Conservation (phyloP, 2,329 filamentous ascomycete species). For the Colletotrichum plurivorum region DNA sequence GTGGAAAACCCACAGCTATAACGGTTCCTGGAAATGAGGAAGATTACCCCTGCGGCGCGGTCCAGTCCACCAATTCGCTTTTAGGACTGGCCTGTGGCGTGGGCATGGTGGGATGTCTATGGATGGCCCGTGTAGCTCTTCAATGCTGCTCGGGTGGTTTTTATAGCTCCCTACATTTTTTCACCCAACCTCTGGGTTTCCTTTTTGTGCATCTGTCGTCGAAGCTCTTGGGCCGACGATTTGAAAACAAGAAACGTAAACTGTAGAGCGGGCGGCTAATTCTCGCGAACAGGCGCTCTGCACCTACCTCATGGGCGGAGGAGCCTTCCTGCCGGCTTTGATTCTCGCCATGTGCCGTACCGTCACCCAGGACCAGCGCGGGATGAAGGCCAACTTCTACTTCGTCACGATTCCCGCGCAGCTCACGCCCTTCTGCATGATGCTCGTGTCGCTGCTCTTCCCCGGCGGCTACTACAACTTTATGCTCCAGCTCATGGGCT, state of each 20-base stretch:
- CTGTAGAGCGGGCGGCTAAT: conserved; percentile 43
- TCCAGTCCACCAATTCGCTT: conserved; percentile 76
- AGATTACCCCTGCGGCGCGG: conserved; percentile 79
- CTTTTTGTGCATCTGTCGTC: conserved; percentile 28
- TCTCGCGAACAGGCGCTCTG: conserved; percentile 61
- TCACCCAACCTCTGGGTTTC: conserved; percentile 42
- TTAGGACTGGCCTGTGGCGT: conserved; percentile 74
- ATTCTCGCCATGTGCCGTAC: conserved; percentile 88
- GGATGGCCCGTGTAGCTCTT: conserved; percentile 74
- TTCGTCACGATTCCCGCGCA: conserved; percentile 88
- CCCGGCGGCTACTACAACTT: conserved; percentile 67
- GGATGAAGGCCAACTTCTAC: conserved; percentile 82
- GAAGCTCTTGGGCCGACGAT: conserved; percentile 31
- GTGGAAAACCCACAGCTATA: conserved; percentile 77
- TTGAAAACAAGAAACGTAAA: conserved; percentile 3
- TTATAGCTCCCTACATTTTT: conserved; percentile 73
- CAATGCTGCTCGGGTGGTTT: conserved; percentile 72
- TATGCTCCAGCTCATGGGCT: conserved; percentile 79
- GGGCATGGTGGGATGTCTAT: conserved; percentile 83
- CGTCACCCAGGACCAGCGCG: conserved; percentile 86
- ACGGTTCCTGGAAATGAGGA: conserved; percentile 88
- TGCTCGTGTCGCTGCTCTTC: conserved; percentile 81
- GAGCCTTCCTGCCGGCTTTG: conserved; percentile 73
- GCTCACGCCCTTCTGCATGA: conserved; percentile 84
- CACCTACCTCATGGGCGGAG: conserved; percentile 64